Evolutionary conservation across 129 eudicot species (phyloP).

Genomic region (Saussurea involucrata): DNA sequence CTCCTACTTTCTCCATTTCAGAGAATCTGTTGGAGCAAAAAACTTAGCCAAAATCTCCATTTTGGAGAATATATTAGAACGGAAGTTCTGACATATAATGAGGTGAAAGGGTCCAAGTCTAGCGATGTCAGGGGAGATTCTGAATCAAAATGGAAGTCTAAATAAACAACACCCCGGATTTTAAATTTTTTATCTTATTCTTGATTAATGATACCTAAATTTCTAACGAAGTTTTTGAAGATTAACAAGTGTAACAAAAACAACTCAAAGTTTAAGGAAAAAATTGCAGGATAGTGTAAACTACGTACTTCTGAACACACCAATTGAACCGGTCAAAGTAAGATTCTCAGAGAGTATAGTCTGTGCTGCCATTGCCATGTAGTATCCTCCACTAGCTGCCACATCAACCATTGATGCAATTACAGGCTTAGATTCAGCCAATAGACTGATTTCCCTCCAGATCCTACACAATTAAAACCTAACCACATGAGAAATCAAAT

Average conservation of each 20-base stretch:
- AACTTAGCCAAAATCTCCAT: too few relatives aligned
- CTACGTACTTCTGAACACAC: constrained; percentile 70
- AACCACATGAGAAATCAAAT: neutral
- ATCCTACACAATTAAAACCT: constrained; percentile 42
- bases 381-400: constrained; percentile 98
- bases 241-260: neutral
- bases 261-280: neutral
- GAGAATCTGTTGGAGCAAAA: too few relatives aligned
- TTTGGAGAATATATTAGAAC: too few relatives aligned
- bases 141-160: neutral
- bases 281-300: neutral
- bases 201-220: neutral
- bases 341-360: constrained; percentile 78
- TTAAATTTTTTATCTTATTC: neutral
- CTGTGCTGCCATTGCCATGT: constrained; percentile 91
- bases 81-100: neutral
- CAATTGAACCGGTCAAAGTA: constrained; percentile 90
- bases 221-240: neutral
- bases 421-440: constrained; percentile 78
- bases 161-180: neutral
- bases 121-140: neutral
- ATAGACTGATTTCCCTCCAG: constrained; percentile 86
- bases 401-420: constrained; percentile 91
- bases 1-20: too few relatives aligned
- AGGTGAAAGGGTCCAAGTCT: neutral